Evolutionary conservation across 1,284 basidiomycete species (phyloP), one percentile per base, ranked within the genome.

Genomic region (Puccinia coronata): DNA sequence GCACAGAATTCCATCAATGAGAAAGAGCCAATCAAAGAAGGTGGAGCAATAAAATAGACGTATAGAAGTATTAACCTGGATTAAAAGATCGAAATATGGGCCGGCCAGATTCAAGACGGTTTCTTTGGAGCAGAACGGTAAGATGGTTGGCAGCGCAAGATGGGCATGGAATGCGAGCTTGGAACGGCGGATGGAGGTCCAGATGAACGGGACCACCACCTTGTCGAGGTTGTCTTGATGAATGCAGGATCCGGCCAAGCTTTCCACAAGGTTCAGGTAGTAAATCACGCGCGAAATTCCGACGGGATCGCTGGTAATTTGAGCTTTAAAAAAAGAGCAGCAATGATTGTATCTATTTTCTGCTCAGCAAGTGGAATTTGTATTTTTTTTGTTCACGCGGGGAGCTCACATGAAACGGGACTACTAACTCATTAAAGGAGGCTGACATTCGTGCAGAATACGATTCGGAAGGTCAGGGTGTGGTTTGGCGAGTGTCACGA

Each of bases 181-280:
- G 47, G 18, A 3, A 23, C 51, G 47, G 55, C 25, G 49, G 34
- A 73, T 36, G 18, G 18, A 57, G 12, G 18, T 43, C 51, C 49
- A 73, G 18, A 73, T 11, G 0, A 41, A 8, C 9, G 71, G 71
- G 2, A 73, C 71, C 1, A 73, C 34, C 6, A 16, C 39, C 2
- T 39, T 18, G 2, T 73, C 53, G 1, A 73, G 36, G 36, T 39
- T 57, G 9, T 59, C 53, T 11, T 34, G 6, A 12, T 31, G 34
- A 39, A 72, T 72, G 11, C 39, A 11, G 53, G 70, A 53, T 39
- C 51, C 49, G 12, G 70, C 34, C 1, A 72, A 55, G 16, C 34
- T 53, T 72, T 72, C 51, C 23, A 72, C 34, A 3, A 72, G 51
- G 39, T 72, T 72, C 28, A 72, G 39, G 23, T 55, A 72, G 49